Conservation (phyloP, 192 early-diverging fungal species). For the Allomyces macrogynus region DNA sequence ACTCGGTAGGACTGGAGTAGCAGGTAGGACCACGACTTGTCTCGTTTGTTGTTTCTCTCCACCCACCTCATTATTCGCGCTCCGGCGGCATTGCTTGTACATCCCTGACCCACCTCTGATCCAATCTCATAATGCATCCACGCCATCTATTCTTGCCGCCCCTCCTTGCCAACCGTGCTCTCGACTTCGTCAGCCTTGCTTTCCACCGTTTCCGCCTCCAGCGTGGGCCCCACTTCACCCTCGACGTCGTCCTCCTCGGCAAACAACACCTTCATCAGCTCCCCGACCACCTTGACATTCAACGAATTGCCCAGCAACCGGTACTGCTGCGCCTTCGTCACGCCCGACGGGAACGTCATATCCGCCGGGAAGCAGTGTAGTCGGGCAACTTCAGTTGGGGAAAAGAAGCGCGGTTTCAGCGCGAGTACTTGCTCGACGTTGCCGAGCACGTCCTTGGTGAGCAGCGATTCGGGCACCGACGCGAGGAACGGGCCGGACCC, state of each 20-base stretch:
- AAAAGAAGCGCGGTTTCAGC: constrained; percentile 25
- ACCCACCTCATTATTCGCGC: too few species aligned
- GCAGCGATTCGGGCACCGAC: neutral
- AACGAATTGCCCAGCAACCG: constrained; percentile 79
- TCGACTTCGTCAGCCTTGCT: too few species aligned
- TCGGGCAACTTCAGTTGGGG: constrained; percentile 40
- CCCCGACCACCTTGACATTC: constrained; percentile 59
- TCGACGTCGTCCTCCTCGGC: neutral
- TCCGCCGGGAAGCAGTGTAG: constrained; percentile 58
- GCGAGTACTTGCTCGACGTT: constrained; percentile 11
- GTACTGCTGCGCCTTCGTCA: constrained; percentile 54
- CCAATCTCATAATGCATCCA: too few species aligned
- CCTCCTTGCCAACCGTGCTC: too few species aligned
- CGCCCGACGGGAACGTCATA: constrained; percentile 49
- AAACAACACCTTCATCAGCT: constrained; percentile 51
- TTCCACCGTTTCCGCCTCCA: too few species aligned
- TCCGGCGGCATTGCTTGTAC: too few species aligned
- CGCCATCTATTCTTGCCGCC: too few species aligned
- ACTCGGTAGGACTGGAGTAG: too few species aligned
- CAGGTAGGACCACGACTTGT: too few species aligned
- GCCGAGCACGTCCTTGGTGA: constrained; percentile 10
- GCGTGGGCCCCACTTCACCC: too few species aligned
- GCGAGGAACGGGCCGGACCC: neutral
- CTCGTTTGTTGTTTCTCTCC: too few species aligned
- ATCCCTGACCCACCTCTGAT: too few species aligned